These are phyloP conservation scores for Neurospora tetraspora DNA, from an alignment of 495 filamentous ascomycete species.

Conservation along the genomic window DNA sequence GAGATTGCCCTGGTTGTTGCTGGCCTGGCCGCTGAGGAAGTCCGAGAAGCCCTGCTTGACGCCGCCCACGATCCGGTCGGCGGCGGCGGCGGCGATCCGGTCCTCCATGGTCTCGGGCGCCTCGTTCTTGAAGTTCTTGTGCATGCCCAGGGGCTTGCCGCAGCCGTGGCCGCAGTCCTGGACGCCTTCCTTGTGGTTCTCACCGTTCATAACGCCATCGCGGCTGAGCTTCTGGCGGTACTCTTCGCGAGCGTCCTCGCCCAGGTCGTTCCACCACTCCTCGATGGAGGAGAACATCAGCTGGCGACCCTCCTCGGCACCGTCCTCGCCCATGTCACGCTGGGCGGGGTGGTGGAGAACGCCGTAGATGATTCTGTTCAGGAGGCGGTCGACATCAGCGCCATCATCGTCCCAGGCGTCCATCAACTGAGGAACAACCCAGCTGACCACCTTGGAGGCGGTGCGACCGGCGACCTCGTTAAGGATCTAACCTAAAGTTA, in stretches of 20 bases:
- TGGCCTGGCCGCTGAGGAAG: slow-evolving; percentile 14
- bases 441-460: slow-evolving; percentile 65
- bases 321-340: slow-evolving; percentile 57
- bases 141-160: slow-evolving; percentile 44
- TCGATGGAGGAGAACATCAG: slow-evolving; percentile 70
- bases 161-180: slow-evolving; percentile 78
- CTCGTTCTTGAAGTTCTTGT: slow-evolving; percentile 30
- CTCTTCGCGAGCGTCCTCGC: slow-evolving; percentile 46
- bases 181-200: slow-evolving; percentile 80
- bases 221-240: slow-evolving; percentile 65
- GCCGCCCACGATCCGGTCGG: slow-evolving; percentile 36
- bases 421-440: slow-evolving; percentile 80
- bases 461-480: slow-evolving; percentile 82
- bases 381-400: slow-evolving; percentile 52
- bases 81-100: slow-evolving; percentile 34
- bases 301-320: slow-evolving; percentile 57
- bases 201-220: slow-evolving; percentile 60
- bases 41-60: slow-evolving; percentile 33
- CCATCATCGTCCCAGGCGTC: slow-evolving; percentile 72
- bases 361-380: slow-evolving; percentile 66
- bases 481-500: slow-evolving; percentile 44
- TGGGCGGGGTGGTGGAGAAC: slow-evolving; percentile 84
- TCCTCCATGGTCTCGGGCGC: slow-evolving; percentile 30
- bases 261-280: slow-evolving; percentile 67
- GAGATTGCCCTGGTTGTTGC: slow-evolving; percentile 29